Conservation (phyloP, 2,329 filamentous ascomycete species). For the Clonostachys byssicola region DNA sequence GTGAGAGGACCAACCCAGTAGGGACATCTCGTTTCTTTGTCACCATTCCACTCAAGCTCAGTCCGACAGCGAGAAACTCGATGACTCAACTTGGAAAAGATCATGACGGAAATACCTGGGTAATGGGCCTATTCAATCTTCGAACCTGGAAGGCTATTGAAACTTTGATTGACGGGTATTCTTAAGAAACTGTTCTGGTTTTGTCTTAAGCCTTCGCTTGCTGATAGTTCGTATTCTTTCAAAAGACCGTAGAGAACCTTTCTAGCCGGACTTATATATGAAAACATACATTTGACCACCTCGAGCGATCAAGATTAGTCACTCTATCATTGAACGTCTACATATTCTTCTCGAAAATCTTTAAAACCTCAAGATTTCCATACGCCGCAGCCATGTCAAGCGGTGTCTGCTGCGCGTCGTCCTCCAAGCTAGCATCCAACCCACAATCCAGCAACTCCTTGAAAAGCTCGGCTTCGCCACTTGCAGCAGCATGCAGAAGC, state of each 20-base stretch:
- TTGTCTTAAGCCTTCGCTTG: too few relatives aligned
- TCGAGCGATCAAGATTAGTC: too few relatives aligned
- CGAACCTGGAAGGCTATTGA: conserved; percentile 13
- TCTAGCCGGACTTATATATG: too few relatives aligned
- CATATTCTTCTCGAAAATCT: not conserved
- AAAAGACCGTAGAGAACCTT: too few relatives aligned
- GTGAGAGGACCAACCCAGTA: conserved; percentile 6
- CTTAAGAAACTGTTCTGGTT: too few relatives aligned
- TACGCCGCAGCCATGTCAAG: not conserved
- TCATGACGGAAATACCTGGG: conserved; percentile 16
- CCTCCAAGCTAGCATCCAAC: not conserved
- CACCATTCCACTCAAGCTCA: conserved; percentile 4
- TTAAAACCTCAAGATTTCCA: not conserved
- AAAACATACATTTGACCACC: too few relatives aligned
- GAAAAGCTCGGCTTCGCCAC: not conserved
- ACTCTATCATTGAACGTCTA: too few relatives aligned
- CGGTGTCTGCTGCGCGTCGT: not conserved
- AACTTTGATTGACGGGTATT: too few relatives aligned
- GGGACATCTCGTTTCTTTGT: conserved; percentile 12
- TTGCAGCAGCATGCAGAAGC: not conserved
- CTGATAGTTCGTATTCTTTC: too few relatives aligned
- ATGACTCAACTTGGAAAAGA: conserved; percentile 19
- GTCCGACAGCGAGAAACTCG: conserved; percentile 6
- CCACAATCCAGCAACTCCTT: not conserved
- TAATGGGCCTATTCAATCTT: conserved; percentile 9